These are phyloP conservation scores for Populus hybrid DNA, from an alignment of 441 rosid species.

Conservation along the genomic window DNA sequence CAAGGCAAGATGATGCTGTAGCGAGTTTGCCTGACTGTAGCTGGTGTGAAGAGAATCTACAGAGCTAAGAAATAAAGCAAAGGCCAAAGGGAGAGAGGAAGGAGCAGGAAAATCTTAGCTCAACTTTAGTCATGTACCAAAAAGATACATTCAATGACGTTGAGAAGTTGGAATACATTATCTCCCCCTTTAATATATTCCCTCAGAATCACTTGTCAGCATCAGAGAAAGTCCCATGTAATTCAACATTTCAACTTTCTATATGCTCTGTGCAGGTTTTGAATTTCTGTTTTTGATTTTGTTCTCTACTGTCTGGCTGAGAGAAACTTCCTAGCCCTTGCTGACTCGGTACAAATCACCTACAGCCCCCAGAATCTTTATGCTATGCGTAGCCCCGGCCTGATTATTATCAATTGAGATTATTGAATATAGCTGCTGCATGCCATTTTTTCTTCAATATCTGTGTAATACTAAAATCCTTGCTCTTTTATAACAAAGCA, in stretches of 20 bases:
- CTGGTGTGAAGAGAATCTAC: neutral
- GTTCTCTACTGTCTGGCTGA: neutral
- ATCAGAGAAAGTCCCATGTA: slow-evolving; percentile 32
- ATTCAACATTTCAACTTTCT: slow-evolving; percentile 26
- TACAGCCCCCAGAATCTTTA: neutral
- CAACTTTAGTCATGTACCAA: neutral
- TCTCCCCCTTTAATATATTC: slow-evolving; percentile 32
- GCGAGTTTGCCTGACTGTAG: neutral
- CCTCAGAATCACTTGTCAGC: slow-evolving; percentile 30
- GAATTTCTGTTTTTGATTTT: slow-evolving; percentile 1
- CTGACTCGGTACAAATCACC: neutral
- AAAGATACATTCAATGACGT: too few species aligned
- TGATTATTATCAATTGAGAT: too few species aligned
- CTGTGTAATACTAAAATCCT: neutral
- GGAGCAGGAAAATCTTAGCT: neutral
- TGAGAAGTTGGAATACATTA: slow-evolving; percentile 18
- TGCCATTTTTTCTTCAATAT: neutral
- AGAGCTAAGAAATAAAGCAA: neutral
- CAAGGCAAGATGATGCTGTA: neutral
- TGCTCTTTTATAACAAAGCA: neutral
- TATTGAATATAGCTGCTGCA: neutral
- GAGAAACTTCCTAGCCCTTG: slow-evolving; percentile 10
- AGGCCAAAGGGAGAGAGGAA: neutral
- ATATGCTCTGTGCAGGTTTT: neutral
- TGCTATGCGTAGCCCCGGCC: neutral